A percentile compares a stretch with the other conserved stretches of the same genome.
phyloP scores from a whole-genome alignment of 2,329 filamentous ascomycete genomes.

The Aspergillus cejpii region DNA sequence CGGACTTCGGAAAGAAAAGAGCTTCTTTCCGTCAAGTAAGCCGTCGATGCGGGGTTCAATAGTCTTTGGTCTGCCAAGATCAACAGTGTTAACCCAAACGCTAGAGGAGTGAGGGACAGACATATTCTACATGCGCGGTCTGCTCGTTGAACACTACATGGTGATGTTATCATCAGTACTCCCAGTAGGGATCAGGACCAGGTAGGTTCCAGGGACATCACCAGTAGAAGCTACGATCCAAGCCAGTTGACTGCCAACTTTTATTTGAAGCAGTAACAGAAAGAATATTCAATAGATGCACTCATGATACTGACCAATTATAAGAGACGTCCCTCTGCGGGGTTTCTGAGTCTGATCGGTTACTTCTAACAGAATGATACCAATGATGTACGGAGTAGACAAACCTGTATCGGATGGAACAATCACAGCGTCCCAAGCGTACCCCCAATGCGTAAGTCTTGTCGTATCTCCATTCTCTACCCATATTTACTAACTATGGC shows the following conservation, averaged over 20 bases:
- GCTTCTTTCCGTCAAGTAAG: slow-evolving; percentile 48
- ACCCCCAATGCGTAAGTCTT: slow-evolving; percentile 18
- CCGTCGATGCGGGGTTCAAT: slow-evolving; percentile 39
- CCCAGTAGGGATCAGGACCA: no score
- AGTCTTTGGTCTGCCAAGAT: slow-evolving; percentile 29
- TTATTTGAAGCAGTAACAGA: no score
- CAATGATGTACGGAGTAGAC: no score
- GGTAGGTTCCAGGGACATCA: slow-evolving; percentile 40
- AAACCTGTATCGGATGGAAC: slow-evolving; percentile 4
- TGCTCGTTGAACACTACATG: slow-evolving; percentile 67
- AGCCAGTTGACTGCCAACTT: slow-evolving; percentile 40
- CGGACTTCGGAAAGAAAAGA: slow-evolving; percentile 45
- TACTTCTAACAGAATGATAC: background rate
- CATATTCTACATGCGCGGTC: slow-evolving; percentile 54
- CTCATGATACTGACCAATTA: background rate
- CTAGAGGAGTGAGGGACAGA: slow-evolving; percentile 24
- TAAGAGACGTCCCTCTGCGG: background rate
- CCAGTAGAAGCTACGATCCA: slow-evolving; percentile 46
- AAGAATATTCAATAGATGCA: background rate
- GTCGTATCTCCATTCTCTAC: background rate
- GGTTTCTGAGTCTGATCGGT: background rate
- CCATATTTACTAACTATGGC: slow-evolving; percentile 6
- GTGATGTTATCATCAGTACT: slow-evolving; percentile 36
- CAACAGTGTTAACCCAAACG: background rate
- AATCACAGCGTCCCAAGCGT: slow-evolving; percentile 13